Evolutionary conservation across 2,329 filamentous ascomycete genomes (phyloP).

Genomic region (Ceratocystis huliohia): DNA sequence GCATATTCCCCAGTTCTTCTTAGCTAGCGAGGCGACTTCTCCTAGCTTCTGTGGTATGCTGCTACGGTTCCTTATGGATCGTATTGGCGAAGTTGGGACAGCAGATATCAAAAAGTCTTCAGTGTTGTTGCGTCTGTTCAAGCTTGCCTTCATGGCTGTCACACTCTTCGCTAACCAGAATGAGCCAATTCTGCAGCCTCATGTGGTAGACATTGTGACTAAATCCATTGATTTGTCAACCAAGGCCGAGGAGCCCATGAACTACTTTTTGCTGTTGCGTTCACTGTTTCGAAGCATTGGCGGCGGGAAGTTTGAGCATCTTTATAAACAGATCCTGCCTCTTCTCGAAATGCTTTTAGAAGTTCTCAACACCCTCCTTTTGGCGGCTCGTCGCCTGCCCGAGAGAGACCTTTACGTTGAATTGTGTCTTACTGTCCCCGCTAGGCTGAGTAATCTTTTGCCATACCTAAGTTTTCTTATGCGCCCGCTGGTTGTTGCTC

Average conservation of each 20-base stretch:
- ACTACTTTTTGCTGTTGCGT: conserved; percentile 87
- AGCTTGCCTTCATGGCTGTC: conserved; percentile 97
- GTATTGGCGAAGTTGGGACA: conserved; percentile 87
- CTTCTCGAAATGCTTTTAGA: conserved; percentile 95
- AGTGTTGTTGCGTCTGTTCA: conserved; percentile 86
- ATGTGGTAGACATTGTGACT: conserved; percentile 94
- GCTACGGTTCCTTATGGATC: conserved; percentile 90
- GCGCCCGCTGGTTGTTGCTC: conserved; percentile 89
- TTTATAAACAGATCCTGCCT: conserved; percentile 96
- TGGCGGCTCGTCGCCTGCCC: conserved; percentile 77
- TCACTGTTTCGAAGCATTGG: conserved; percentile 94
- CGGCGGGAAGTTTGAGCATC: conserved; percentile 88
- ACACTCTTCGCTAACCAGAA: conserved; percentile 91
- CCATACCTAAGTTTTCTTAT: conserved; percentile 95
- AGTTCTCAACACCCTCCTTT: conserved; percentile 85
- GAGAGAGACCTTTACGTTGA: conserved; percentile 96
- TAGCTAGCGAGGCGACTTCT: conserved; percentile 96
- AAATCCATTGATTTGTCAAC: conserved; percentile 94
- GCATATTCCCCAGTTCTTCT: conserved; percentile 93
- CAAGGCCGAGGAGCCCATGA: conserved; percentile 92
- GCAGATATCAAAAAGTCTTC: conserved; percentile 85
- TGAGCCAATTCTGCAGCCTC: conserved; percentile 85
- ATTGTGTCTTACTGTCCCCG: conserved; percentile 88
- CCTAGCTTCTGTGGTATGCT: conserved; percentile 98
- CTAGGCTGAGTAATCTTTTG: conserved; percentile 81